phyloP scores from a whole-genome alignment of 768 basidiomycete genomes.

The Pisolithus marmoratus region DNA sequence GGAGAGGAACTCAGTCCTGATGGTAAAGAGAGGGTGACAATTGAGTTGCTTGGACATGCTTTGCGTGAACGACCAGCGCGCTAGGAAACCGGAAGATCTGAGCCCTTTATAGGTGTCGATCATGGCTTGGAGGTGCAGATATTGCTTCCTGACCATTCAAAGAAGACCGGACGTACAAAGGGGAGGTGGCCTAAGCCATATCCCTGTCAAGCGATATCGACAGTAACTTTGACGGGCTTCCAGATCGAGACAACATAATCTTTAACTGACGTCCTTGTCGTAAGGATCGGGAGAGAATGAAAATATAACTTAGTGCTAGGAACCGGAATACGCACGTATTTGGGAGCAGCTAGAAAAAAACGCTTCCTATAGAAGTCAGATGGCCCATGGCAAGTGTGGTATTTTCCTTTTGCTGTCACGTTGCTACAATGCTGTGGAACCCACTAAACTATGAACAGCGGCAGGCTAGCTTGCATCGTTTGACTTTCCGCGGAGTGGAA shows the following conservation, averaged over 20 bases:
- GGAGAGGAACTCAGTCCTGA: slow-evolving; percentile 38
- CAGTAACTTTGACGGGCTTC: slow-evolving; percentile 8
- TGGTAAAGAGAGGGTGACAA: slow-evolving; percentile 41
- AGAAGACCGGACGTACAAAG: slow-evolving; percentile 3
- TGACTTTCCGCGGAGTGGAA: background rate
- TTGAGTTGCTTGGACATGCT: slow-evolving; percentile 9
- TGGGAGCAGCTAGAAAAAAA: slow-evolving; percentile 5
- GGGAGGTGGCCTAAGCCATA: slow-evolving; percentile 5
- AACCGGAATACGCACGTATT: slow-evolving; percentile 7
- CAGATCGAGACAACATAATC: slow-evolving; percentile 11
- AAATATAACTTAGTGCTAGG: slow-evolving; percentile 9
- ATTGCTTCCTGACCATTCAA: slow-evolving; percentile 11
- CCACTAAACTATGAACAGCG: slow-evolving; percentile 6
- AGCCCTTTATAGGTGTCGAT: slow-evolving; percentile 17
- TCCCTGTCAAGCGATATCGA: slow-evolving; percentile 13
- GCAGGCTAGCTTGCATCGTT: background rate
- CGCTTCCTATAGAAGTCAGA: slow-evolving; percentile 9
- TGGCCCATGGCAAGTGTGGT: slow-evolving; percentile 6
- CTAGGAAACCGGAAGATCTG: background rate
- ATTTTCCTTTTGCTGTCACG: background rate
- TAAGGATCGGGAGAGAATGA: slow-evolving; percentile 8
- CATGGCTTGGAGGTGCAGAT: slow-evolving; percentile 5
- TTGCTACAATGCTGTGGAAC: background rate
- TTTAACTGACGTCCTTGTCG: slow-evolving; percentile 7
- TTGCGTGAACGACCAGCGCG: background rate